Evolutionary conservation across 495 filamentous ascomycete species (phyloP), one percentile per base, ranked within the genome.

Genomic region (Aspergillus carlsbadensis): DNA sequence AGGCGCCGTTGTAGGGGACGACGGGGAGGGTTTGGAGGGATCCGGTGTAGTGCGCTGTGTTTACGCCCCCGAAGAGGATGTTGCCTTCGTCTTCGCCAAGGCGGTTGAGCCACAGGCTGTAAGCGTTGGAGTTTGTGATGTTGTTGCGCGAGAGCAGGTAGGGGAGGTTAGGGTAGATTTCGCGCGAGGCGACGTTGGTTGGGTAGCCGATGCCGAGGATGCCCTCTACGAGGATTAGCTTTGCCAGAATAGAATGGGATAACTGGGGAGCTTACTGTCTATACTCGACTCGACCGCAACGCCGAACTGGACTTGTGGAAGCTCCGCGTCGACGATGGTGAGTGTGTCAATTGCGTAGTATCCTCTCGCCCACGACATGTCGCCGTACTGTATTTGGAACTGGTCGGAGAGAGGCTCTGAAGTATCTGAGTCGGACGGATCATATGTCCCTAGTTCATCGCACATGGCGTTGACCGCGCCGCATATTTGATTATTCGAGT

Each of bases 71-170:
- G 62, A 96, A 96, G 13, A 96, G 79, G 55, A 96, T 87, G 60
- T 79, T 84, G 26, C 92, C 92, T n/a, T 78, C 85, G 60, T 74
- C 77, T 20, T 83, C 75, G 53, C 85, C 78, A 1, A 92, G 78
- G 60, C 92, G 89, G 73, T 96, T 91, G 26, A 96, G 78, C 91
- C 91, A 96, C 0, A 96, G 70, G 57, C 84, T 88, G 70, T 92
- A 96, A 17, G 90, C 89, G 40, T 84, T 83, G 13, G 88, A 84
- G 34, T 84, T 78, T 65, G 92, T 94, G 42, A 80, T 56, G 13
- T 44, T 18, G 26, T 48, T 45, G 1, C 31, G 11, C 7, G 21
- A 24, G 5, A 60, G 58, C 5, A 33, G 24, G 1, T 56, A 33
- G 33, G 58, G 58, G 14, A 60, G 37, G 34, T 60, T 55, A 8